Conservation (phyloP, 768 basidiomycete species). For the Ephemerocybe angulata region DNA sequence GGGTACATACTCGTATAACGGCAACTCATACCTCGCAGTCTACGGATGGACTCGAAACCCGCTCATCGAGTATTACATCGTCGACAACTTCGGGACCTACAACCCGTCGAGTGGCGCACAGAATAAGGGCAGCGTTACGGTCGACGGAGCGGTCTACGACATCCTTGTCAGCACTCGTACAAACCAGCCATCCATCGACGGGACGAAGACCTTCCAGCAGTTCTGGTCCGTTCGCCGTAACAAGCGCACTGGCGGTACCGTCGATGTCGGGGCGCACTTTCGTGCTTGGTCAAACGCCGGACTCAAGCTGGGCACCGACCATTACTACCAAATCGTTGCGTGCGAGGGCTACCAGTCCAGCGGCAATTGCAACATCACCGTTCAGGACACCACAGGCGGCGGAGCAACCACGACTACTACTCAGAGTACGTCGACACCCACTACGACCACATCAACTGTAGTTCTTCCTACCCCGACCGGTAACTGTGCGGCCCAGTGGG, state of each 20-base stretch:
- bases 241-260: constrained; percentile 27
- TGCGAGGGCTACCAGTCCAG: constrained; percentile 43
- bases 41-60: constrained; percentile 47
- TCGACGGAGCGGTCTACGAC: constrained; percentile 40
- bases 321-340: constrained; percentile 46
- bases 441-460: background rate
- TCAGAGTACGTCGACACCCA: background rate
- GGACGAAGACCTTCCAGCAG: constrained; percentile 43
- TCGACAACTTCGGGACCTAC: constrained; percentile 39
- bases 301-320: constrained; percentile 33
- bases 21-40: constrained; percentile 37
- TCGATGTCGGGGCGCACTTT: constrained; percentile 39
- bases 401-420: background rate
- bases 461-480: no score
- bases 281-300: constrained; percentile 38
- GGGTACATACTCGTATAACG: background rate
- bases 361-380: constrained; percentile 21
- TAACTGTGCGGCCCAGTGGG: background rate
- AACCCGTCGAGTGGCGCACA: constrained; percentile 34
- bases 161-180: constrained; percentile 34
- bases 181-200: constrained; percentile 41
- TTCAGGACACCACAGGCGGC: background rate
- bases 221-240: constrained; percentile 42
- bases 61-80: constrained; percentile 48
- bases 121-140: constrained; percentile 35